A percentile compares a stretch with the other conserved stretches of the same genome.
Conservation (phyloP, 495 filamentous ascomycete genomes). For the Podospora pseudocomata region DNA sequence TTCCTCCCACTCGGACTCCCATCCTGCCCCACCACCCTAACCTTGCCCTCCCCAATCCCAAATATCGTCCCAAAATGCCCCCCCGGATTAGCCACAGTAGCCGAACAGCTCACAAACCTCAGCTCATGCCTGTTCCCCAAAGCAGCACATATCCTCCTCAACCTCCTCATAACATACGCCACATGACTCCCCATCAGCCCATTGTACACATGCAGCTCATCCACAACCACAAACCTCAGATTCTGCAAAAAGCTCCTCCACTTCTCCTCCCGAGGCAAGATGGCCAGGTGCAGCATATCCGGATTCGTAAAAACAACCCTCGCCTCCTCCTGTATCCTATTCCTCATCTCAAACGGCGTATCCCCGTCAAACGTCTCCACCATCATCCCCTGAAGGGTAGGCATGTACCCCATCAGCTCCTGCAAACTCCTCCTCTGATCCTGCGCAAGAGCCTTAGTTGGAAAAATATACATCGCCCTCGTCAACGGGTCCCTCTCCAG, state of each 20-base stretch:
- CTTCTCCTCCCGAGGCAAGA: slow-evolving; percentile 83
- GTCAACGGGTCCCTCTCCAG: slow-evolving; percentile 73
- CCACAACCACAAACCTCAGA: slow-evolving; percentile 83
- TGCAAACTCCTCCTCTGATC: slow-evolving; percentile 88
- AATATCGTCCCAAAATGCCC: slow-evolving; percentile 93
- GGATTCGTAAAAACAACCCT: slow-evolving; percentile 97
- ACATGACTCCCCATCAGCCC: slow-evolving; percentile 92
- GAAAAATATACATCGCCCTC: slow-evolving; percentile 96
- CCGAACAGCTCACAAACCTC: slow-evolving; percentile 95
- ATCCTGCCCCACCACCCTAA: slow-evolving; percentile 80
- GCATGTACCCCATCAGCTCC: slow-evolving; percentile 77
- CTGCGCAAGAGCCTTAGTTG: slow-evolving; percentile 94
- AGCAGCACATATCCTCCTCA: slow-evolving; percentile 85
- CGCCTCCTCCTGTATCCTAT: slow-evolving; percentile 79
- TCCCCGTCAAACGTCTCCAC: slow-evolving; percentile 97
- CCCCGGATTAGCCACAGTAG: slow-evolving; percentile 91
- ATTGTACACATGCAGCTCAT: slow-evolving; percentile 95
- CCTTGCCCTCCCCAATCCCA: slow-evolving; percentile 71
- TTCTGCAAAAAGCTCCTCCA: slow-evolving; percentile 90
- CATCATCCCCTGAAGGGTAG: slow-evolving; percentile 64
- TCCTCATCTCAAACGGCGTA: slow-evolving; percentile 75
- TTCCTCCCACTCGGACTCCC: slow-evolving; percentile 88
- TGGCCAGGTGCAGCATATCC: slow-evolving; percentile 95
- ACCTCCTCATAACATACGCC: slow-evolving; percentile 87
- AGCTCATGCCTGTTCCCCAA: slow-evolving; percentile 77